Percentiles rank a stretch among this genome's conserved stretches.
Conservation (phyloP, 805 yeast species). For the Metschnikowia proteae region DNA sequence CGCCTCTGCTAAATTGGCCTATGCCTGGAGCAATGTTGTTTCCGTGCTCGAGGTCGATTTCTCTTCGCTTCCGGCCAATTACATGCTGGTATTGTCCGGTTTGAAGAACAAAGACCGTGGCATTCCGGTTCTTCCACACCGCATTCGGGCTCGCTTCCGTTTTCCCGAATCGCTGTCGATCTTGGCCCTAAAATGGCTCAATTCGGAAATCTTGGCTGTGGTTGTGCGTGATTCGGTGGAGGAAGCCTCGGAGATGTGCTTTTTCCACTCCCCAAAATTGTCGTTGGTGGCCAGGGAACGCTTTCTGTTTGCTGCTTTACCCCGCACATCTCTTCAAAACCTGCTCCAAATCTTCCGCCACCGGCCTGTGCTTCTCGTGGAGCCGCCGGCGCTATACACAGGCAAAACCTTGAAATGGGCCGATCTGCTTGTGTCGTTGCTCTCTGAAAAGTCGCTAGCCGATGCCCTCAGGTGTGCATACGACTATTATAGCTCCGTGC, state of each 20-base stretch:
- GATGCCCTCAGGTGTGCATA: slow-evolving; percentile 56
- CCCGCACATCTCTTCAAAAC: slow-evolving; percentile 20
- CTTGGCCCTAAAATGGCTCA: slow-evolving; percentile 54
- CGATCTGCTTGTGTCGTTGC: slow-evolving; percentile 48
- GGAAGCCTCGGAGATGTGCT: neutral
- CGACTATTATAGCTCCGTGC: slow-evolving; percentile 44
- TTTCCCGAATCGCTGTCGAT: slow-evolving; percentile 27
- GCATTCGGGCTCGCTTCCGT: slow-evolving; percentile 18
- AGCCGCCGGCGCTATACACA: slow-evolving; percentile 39
- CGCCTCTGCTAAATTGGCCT: slow-evolving; percentile 50
- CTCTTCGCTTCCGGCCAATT: slow-evolving; percentile 31
- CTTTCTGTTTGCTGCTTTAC: slow-evolving; percentile 37
- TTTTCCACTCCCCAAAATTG: slow-evolving; percentile 16
- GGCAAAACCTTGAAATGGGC: slow-evolving; percentile 72
- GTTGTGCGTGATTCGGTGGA: slow-evolving; percentile 9
- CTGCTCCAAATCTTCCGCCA: slow-evolving; percentile 24
- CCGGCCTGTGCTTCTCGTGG: slow-evolving; percentile 20
- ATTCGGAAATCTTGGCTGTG: slow-evolving; percentile 25
- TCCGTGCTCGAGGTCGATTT: slow-evolving; percentile 50
- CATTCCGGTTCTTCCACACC: slow-evolving; percentile 26
- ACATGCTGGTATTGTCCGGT: slow-evolving; percentile 25
- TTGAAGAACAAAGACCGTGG: slow-evolving; percentile 38
- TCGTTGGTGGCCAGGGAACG: slow-evolving; percentile 3
- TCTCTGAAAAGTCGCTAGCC: slow-evolving; percentile 48
- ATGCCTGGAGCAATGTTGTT: slow-evolving; percentile 62